A percentile compares a stretch with the other conserved stretches of the same genome.
Evolutionary conservation across 345 rosid genomes (phyloP).

Genomic region (Alliaria petiolata): DNA sequence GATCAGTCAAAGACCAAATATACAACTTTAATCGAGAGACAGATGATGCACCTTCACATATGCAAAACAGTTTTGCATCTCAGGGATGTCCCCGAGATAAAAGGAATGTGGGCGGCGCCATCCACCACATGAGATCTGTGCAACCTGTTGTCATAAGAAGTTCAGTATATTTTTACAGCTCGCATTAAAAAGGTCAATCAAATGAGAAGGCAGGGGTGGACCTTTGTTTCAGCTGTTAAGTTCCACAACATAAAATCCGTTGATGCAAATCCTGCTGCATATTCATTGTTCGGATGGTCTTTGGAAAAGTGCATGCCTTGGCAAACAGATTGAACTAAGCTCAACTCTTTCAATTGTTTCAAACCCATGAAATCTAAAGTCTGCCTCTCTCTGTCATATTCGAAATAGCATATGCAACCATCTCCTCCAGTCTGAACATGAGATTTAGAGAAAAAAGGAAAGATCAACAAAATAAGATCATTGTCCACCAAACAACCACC

Average conservation of each 20-base stretch:
- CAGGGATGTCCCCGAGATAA: conserved; percentile 76
- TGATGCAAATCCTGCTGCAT: conserved; percentile 91
- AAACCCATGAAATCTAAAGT: conserved; percentile 77
- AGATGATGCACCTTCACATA: conserved; percentile 67
- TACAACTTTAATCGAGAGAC: not conserved
- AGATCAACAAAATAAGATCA: conserved; percentile 15
- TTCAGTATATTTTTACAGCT: conserved; percentile 23
- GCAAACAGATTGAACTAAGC: conserved; percentile 63
- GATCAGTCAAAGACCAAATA: conserved; percentile 8
- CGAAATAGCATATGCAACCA: conserved; percentile 92
- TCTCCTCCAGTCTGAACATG: conserved; percentile 85
- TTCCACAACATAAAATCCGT: conserved; percentile 86
- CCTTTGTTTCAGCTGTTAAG: conserved; percentile 73
- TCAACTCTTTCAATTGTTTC: conserved; percentile 90
- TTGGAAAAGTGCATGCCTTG: conserved; percentile 29
- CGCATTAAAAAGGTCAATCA: not conserved
- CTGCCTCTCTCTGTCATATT: conserved; percentile 54
- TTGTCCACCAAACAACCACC: not conserved
- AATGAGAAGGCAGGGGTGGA: conserved; percentile 22
- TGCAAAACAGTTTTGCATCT: conserved; percentile 70
- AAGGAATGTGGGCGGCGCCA: conserved; percentile 98
- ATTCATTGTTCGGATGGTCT: conserved; percentile 46
- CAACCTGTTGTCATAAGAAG: conserved; percentile 52
- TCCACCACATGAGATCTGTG: conserved; percentile 96
- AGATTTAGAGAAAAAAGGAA: conserved; percentile 8